phyloP scores from a whole-genome alignment of 1,284 basidiomycete species.

The Malassezia cuniculi region DNA sequence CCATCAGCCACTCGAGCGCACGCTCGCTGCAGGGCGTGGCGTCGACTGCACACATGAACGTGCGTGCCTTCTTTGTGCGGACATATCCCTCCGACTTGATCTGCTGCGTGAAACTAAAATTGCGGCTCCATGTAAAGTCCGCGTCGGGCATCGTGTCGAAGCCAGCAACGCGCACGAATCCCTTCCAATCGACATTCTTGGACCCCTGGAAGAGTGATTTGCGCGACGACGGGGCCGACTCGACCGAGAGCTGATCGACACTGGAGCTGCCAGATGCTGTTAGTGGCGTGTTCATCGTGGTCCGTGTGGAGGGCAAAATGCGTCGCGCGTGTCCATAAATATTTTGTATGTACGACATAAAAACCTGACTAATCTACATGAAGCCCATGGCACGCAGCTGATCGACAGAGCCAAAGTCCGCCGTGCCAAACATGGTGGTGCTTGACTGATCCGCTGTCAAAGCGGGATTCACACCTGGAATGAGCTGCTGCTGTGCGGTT shows the following conservation, averaged over 20 bases:
- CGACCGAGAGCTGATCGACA: no score
- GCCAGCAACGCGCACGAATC: constrained; percentile 39
- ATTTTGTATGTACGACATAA: no score
- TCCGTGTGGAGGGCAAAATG: no score
- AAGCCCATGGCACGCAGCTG: constrained; percentile 6
- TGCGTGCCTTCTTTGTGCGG: constrained; percentile 66
- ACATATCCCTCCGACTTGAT: constrained; percentile 73
- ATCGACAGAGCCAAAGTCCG: background rate
- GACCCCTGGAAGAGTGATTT: constrained; percentile 7
- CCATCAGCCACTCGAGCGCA: constrained; percentile 51
- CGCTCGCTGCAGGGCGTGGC: constrained; percentile 52
- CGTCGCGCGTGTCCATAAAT: no score
- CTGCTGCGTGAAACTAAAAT: constrained; percentile 49
- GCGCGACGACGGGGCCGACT: background rate
- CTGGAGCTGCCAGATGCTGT: no score
- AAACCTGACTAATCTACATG: background rate
- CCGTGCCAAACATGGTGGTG: no score
- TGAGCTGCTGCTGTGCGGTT: no score
- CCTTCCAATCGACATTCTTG: constrained; percentile 9
- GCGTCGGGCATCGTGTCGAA: constrained; percentile 45
- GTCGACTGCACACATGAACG: constrained; percentile 79
- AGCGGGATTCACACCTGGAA: no score
- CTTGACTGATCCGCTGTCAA: no score
- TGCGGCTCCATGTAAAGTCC: constrained; percentile 30
- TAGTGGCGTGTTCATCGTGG: no score